These are phyloP conservation scores for Paraleonurus japonicus DNA, from an alignment of 257 asterid species.

Conservation along the genomic window DNA sequence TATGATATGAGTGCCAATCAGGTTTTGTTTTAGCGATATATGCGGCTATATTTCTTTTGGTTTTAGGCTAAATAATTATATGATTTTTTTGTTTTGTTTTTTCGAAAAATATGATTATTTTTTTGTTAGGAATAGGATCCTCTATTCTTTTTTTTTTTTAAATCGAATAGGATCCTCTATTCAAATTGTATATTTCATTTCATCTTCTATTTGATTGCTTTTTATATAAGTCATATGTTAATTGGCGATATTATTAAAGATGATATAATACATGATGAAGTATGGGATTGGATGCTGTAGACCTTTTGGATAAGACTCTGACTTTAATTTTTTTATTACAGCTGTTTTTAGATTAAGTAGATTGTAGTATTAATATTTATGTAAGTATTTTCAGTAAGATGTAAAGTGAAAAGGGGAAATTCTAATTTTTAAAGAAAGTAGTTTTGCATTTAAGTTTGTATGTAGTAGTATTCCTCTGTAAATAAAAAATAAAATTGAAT, in stretches of 20 bases:
- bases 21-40: background rate
- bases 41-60: constrained; percentile 6
- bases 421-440: background rate
- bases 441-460: background rate
- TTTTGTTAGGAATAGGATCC: no score
- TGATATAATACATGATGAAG: background rate
- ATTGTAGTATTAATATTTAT: background rate
- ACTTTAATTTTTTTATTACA: background rate
- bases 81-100: no score
- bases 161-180: background rate
- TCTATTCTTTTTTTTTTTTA: no score
- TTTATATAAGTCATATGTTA: background rate
- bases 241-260: background rate
- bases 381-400: constrained; percentile 2
- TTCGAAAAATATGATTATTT: no score
- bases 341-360: background rate
- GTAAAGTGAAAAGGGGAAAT: background rate
- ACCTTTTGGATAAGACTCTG: background rate
- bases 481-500: background rate
- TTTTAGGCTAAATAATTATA: background rate
- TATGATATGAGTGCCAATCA: constrained; percentile 6
- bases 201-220: background rate
- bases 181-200: background rate
- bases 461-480: background rate
- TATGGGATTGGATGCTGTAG: background rate